Base-by-base conservation (phyloP, 257 asterid genomes). In the Nicotiana tomentosiformis region DNA sequence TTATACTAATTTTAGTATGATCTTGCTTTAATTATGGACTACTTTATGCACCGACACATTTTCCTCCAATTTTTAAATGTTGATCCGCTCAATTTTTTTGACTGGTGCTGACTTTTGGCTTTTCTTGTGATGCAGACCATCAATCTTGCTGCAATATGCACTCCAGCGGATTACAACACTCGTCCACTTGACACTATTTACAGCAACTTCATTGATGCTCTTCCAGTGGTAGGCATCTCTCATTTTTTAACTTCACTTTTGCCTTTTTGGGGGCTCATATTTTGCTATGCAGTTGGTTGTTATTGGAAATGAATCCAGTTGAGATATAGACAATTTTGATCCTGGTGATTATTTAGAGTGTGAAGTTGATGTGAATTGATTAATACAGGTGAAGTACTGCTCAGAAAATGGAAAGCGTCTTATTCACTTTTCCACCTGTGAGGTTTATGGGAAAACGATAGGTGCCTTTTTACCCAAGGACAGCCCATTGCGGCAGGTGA, bases 141-240 rank as follows among this genome's bases (percentile, higher is more conserved):
- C 81, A 94, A 94, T 86, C 98, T 94, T 82, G 98, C 98, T 37
- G 97, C 98, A 87, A 93, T 94, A 83, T 94, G 98, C 88, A 94
- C 98, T 78, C 98, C 98, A 82, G 97, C 97, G 2, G 98, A 94
- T 84, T 94, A 94, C 89, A 94, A 94, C 72, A 94, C 97, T 1
- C 95, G 98, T 62, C 98, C 98, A 0, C 95, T 93, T n/a, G 98
- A 94, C 86, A 94, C 98, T 14, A 94, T 94, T 74, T 93, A 91
- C 91, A 94, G 97, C 96, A 94, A 94, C 86, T 94, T 94, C 87
- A 89, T 90, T 68, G 98, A 94, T 87, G 98, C 98, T 70, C 93
- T 94, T 79, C 97, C 98, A 0, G 97, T 94, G 92, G 98, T 94
- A 86, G 55, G 91, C 61, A 18, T 81, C 30, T 77, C 83, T 82